A percentile compares a stretch with the other conserved stretches of the same genome.
Evolutionary conservation across 345 rosid species (phyloP).

Genomic region (Rhodomyrtus tomentosa): DNA sequence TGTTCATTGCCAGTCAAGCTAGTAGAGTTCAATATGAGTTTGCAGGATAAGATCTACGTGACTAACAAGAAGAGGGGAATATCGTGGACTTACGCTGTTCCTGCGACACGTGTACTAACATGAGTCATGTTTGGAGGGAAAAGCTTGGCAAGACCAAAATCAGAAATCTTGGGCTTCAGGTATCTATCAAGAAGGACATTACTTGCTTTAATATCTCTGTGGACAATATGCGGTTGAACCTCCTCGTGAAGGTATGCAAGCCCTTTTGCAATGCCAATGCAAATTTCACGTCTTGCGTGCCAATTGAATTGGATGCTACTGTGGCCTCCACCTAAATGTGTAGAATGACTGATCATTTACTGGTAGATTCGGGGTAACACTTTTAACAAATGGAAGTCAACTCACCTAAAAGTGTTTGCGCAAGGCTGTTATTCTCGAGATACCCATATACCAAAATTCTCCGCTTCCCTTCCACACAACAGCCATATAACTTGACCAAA

Average conservation of each 20-base stretch:
- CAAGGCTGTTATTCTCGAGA: slow-evolving; percentile 65
- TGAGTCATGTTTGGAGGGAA: slow-evolving; percentile 52
- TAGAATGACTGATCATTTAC: not conserved
- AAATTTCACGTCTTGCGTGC: slow-evolving; percentile 34
- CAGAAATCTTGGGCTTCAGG: slow-evolving; percentile 56
- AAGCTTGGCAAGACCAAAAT: slow-evolving; percentile 74
- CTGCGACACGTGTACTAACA: slow-evolving; percentile 64
- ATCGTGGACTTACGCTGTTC: slow-evolving; percentile 41
- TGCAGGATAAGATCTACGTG: not conserved
- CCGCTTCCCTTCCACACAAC: slow-evolving; percentile 50
- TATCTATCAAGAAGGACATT: slow-evolving; percentile 51
- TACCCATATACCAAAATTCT: slow-evolving; percentile 62
- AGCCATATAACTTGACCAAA: slow-evolving; percentile 52
- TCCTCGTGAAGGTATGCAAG: slow-evolving; percentile 69
- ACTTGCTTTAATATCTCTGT: slow-evolving; percentile 75
- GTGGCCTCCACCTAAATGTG: slow-evolving; percentile 20
- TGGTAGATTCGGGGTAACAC: not conserved
- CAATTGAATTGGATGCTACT: slow-evolving; percentile 43
- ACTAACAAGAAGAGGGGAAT: not conserved
- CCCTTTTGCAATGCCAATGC: slow-evolving; percentile 58
- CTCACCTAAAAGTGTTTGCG: slow-evolving; percentile 56
- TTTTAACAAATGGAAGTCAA: not conserved
- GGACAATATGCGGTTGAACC: slow-evolving; percentile 46
- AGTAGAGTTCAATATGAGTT: not conserved
- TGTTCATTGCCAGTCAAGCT: not conserved